Evolutionary conservation across 768 basidiomycete genomes (phyloP).

Genomic region (Rhodotorula sphaerocarpa): DNA sequence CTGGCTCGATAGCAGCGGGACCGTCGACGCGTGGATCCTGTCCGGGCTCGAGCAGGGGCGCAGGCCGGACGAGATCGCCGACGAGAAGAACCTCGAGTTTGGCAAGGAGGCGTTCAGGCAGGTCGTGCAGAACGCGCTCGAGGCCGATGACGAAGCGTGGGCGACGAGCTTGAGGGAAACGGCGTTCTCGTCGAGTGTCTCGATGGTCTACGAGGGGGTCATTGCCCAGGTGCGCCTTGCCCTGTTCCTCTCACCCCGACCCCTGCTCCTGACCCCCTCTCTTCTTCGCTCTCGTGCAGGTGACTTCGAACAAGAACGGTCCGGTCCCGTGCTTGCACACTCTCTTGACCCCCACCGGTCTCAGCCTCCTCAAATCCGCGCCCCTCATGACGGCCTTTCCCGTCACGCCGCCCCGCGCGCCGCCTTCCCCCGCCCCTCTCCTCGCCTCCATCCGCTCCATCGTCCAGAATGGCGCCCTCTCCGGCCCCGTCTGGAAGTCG

Average conservation of each 20-base stretch:
- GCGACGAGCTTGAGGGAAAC: constrained; percentile 31
- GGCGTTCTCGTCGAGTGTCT: constrained; percentile 24
- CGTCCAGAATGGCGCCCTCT: constrained; percentile 14
- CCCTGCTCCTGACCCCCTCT: neutral
- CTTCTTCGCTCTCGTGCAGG: constrained; percentile 19
- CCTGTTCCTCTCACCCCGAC: too few species aligned
- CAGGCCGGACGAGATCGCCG: constrained; percentile 16
- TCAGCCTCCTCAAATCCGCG: constrained; percentile 30
- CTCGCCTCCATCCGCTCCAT: constrained; percentile 32
- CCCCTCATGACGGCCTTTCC: constrained; percentile 34
- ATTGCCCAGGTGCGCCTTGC: constrained; percentile 16
- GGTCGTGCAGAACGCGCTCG: constrained; percentile 26
- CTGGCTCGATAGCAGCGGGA: constrained; percentile 31
- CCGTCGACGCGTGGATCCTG: constrained; percentile 34
- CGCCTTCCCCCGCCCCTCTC: constrained; percentile 22
- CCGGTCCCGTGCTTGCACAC: constrained; percentile 31
- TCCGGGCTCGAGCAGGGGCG: constrained; percentile 32
- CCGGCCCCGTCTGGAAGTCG: constrained; percentile 14
- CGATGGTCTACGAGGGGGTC: constrained; percentile 34
- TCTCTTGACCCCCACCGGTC: constrained; percentile 30
- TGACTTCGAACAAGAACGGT: constrained; percentile 13
- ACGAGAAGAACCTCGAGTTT: constrained; percentile 29
- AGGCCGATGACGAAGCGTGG: constrained; percentile 33
- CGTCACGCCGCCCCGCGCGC: constrained; percentile 19
- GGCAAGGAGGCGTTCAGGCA: constrained; percentile 28